Evolutionary conservation across 768 basidiomycete species (phyloP), one percentile per base, ranked within the genome.

Genomic region (Leccinum subgranulosum): DNA sequence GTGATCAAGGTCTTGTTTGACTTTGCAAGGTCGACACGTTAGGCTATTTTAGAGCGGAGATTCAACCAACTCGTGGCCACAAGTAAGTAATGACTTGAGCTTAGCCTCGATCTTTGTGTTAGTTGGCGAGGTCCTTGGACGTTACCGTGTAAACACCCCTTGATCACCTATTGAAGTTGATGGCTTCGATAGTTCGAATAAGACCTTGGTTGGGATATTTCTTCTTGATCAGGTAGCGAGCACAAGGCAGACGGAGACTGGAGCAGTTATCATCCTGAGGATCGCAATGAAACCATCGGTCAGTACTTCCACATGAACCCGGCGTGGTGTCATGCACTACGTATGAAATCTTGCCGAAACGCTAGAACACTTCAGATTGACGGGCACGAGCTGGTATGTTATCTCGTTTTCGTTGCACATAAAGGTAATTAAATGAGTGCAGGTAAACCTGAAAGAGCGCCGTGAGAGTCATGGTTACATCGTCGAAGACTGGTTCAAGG

Each of bases 1-100:
- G 69, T 58, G 39, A 64, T 17, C 5, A 25, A 29, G 23, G 14
- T 49, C 49, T 52, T 57, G 58, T 57, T 25, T 27, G 46, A 12
- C 14, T 14, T 23, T 17, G 45, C 45, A 47, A 47, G 7, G 23
- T 21, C 11, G 23, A 47, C 46, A 39, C 46, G 46, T 14, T 45
- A 21, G 9, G 17, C 25, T 29, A n/a, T 49, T 14, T 33, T 29
- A 6, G 28, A 34, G 49, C 49, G 49, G 49, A 49, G 49, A 27
- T 48, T 33, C 31, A 33, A 33, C 31, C 31, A 33, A 33, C 2
- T 2, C 12, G 12, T 23, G 23, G 23, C 23, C 23, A 3, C 23
- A 23, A 23, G 23, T 23, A 23, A 2, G 23, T 23, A 11, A 31
- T 29, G 29, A 31, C 31, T 31, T 1, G 31, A 31, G 31, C 31